Conservation (phyloP, 2,329 filamentous ascomycete species). For the Cryoendolithus antarcticus region DNA sequence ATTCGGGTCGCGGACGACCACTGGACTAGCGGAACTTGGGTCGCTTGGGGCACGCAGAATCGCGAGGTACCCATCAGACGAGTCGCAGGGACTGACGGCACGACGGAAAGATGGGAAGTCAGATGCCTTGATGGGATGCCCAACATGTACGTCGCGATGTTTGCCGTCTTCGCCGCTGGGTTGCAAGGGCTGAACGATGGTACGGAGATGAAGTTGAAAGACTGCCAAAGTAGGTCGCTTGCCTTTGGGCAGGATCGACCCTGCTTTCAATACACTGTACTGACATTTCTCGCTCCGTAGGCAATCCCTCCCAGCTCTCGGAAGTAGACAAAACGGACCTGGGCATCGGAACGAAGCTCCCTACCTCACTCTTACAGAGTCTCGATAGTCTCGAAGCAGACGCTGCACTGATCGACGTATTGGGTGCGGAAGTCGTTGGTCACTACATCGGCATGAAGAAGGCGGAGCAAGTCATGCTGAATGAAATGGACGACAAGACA, state of each 20-base stretch:
- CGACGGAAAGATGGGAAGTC: constrained; percentile 60
- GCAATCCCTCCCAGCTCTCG: constrained; percentile 42
- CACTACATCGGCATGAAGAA: constrained; percentile 49
- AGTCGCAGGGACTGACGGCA: constrained; percentile 26
- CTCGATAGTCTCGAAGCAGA: constrained; percentile 41
- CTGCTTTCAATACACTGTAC: no score
- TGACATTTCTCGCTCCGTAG: constrained; percentile 5
- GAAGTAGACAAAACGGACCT: constrained; percentile 35
- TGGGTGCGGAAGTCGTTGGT: constrained; percentile 42
- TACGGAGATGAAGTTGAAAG: constrained; percentile 35
- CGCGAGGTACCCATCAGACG: constrained; percentile 62
- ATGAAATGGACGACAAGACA: constrained; percentile 35
- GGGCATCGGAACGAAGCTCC: constrained; percentile 44
- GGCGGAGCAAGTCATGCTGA: constrained; percentile 42
- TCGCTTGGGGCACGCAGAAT: constrained; percentile 73
- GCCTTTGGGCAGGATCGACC: no score
- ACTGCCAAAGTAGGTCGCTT: constrained; percentile 32
- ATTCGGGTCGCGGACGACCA: constrained; percentile 53
- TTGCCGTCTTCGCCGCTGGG: constrained; percentile 49
- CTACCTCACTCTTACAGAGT: constrained; percentile 42
- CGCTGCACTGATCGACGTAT: constrained; percentile 29
- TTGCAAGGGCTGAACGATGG: constrained; percentile 39
- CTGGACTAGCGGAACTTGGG: constrained; percentile 70
- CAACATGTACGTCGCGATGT: constrained; percentile 62
- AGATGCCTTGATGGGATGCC: constrained; percentile 67